Evolutionary conservation across 2,329 filamentous ascomycete species (phyloP), one percentile per base, ranked within the genome.

Genomic region (Xylariaceae sp.): DNA sequence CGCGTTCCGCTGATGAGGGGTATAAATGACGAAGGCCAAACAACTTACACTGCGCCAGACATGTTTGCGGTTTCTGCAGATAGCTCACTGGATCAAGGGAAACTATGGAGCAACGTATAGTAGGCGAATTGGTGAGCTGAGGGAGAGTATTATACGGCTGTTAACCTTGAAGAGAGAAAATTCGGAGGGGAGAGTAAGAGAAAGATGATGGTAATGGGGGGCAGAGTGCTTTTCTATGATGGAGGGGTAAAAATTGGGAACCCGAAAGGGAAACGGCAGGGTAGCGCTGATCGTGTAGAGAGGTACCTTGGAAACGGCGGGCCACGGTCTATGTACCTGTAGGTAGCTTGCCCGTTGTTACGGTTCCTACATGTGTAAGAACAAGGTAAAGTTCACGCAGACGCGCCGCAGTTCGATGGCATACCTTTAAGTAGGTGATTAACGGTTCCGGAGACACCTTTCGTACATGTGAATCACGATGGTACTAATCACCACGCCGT

Each of bases 31-130:
- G 62, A 50, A 62, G 58, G 62, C 58, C 51, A 15, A 36, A 15
- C 56, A 56, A 84, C 82, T 85, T 81, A 86, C 82, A 83, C 81
- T 72, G 82, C 71, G 70, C 79, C 78, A 77, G 80, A 83, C 80
- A 83, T 83, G 71, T 71, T 79, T 72, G 68, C 58, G 57, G 49
- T 55, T 27, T 45, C 42, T 54, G 47, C 36, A 48, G 39, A 50
- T 51, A 46, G 44, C 45, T 52, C 48, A 33, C 38, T 55, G 49
- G 35, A 53, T 53, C 18, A 40, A 44, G 39, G 39, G 31, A 42
- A 41, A n/a, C 19, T 11, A n/a, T 36, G 40, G 9, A 39, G 31
- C 43, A 32, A 45, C 48, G 38, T 53, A 42, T 45, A n/a, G 19
- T 40, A 35, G 30, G 22, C 22, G 22, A 27, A 27, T 7, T 38